Evolutionary conservation across 805 yeast species (phyloP), one percentile per base, ranked within the genome.

Genomic region (Yarrowia sp.): DNA sequence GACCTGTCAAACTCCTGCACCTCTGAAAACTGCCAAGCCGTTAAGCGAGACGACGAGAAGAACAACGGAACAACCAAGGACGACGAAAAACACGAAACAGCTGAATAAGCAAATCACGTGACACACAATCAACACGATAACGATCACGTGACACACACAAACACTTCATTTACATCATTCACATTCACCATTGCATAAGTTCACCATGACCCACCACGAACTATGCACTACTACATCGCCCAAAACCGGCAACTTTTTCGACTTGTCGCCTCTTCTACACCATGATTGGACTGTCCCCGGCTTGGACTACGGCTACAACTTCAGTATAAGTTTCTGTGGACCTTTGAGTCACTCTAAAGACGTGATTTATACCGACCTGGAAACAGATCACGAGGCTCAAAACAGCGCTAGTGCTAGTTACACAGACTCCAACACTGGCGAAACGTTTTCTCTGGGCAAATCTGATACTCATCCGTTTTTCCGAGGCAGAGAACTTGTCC

Each of bases 261-360:
- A 83, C 66, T 71, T 82, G 31, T 67, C 81, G 1, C 75, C 79
- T 1, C 72, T 82, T 55, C 74, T 79, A 3, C 10, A 66, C 55
- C 35, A 44, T n/a, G 83, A 87, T 28, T 90, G 92, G 90, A 75
- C 79, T 43, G 85, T 92, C 3, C 82, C 81, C 67, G 96, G 96
- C 0, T 82, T 81, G 73, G 95, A 87, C 68, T 84, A 83, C 70
- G 86, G 86, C 32, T 79, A 77, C 55, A 92, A 92, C 75, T 92
- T 87, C 76, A 88, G 93, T 0, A 69, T 88, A 45, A 88, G 89
- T n/a, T 77, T 88, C 2, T 88, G 93, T 70, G 61, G 47, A 1
- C 61, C 61, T 3, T 17, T 55, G 2, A 4, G 22, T 10, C 31
- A 17, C 39, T 15, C 55, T 5, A 8, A 39, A 35, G 31, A 35